Conservation (phyloP, 148 eudicot species). For the Spergularia marina region DNA sequence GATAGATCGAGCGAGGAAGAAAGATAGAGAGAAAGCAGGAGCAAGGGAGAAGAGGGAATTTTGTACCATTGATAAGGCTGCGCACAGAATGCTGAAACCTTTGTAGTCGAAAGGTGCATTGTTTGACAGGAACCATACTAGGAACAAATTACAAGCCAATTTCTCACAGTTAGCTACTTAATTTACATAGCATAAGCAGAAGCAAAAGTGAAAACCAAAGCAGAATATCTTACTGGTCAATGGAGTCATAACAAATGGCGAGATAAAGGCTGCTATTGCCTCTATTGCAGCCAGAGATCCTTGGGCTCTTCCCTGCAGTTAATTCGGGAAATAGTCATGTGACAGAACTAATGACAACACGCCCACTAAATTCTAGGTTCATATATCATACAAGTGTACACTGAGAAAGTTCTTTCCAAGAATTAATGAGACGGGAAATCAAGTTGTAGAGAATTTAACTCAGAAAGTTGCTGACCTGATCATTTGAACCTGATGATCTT, state of each 20-base stretch:
- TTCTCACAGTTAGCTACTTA: background rate
- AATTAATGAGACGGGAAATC: too few relatives aligned
- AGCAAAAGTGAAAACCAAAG: background rate
- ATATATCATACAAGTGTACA: too few relatives aligned
- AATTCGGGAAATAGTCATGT: background rate
- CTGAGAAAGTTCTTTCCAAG: too few relatives aligned
- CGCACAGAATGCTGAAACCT: slow-evolving; percentile 78
- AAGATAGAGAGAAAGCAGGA: slow-evolving; percentile 2
- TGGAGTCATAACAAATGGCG: slow-evolving; percentile 37
- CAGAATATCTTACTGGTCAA: slow-evolving; percentile 31
- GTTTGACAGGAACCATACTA: slow-evolving; percentile 81
- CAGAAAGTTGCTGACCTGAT: slow-evolving; percentile 27
- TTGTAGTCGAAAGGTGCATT: slow-evolving; percentile 81
- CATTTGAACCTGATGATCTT: slow-evolving; percentile 32
- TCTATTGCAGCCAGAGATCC: slow-evolving; percentile 35
- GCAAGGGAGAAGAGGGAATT: background rate
- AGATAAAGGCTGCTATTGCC: slow-evolving; percentile 31
- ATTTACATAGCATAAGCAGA: background rate
- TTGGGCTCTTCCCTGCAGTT: slow-evolving; percentile 34
- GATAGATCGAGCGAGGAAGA: background rate
- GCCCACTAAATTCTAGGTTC: background rate
- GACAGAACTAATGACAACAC: background rate
- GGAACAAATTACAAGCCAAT: slow-evolving; percentile 11
- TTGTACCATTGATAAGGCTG: slow-evolving; percentile 66
- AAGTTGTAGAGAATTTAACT: background rate